A percentile compares a stretch with the other conserved stretches of the same genome.
phyloP scores from a whole-genome alignment of 345 rosid species.

The Reutealis trisperma region DNA sequence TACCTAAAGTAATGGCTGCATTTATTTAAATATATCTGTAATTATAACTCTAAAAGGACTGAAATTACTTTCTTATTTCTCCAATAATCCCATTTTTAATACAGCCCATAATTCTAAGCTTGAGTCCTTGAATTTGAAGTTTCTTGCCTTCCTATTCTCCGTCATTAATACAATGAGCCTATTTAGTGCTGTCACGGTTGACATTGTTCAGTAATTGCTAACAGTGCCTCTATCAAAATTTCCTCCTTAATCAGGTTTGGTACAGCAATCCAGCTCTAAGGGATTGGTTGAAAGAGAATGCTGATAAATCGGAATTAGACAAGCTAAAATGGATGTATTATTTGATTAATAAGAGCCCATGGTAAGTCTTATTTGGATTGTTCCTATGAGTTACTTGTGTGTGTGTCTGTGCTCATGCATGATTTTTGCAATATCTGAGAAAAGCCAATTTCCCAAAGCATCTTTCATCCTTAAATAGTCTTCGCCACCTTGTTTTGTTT shows the following conservation, averaged over 20 bases:
- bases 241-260: slow-evolving; percentile 63
- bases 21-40: too few species aligned
- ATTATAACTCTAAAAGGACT: too few species aligned
- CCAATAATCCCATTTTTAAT: too few species aligned
- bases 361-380: slow-evolving; percentile 45
- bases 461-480: neutral
- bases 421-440: neutral
- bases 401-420: too few species aligned
- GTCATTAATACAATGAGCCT: neutral
- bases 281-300: slow-evolving; percentile 79
- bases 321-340: slow-evolving; percentile 73
- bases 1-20: too few species aligned
- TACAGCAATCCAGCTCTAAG: slow-evolving; percentile 73
- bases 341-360: slow-evolving; percentile 83
- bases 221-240: slow-evolving; percentile 1
- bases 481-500: neutral
- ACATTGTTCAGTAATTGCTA: slow-evolving; percentile 1
- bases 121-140: too few species aligned
- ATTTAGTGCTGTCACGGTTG: neutral
- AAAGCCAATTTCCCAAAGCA: neutral
- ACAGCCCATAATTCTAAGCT: too few species aligned
- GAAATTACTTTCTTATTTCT: too few species aligned
- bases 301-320: slow-evolving; percentile 64
- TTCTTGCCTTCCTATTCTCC: too few species aligned
- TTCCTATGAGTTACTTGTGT: neutral